A percentile compares a stretch with the other conserved stretches of the same genome.
Evolutionary conservation across 2,329 filamentous ascomycete genomes (phyloP).

Genomic region (Aspergillus neotritici): DNA sequence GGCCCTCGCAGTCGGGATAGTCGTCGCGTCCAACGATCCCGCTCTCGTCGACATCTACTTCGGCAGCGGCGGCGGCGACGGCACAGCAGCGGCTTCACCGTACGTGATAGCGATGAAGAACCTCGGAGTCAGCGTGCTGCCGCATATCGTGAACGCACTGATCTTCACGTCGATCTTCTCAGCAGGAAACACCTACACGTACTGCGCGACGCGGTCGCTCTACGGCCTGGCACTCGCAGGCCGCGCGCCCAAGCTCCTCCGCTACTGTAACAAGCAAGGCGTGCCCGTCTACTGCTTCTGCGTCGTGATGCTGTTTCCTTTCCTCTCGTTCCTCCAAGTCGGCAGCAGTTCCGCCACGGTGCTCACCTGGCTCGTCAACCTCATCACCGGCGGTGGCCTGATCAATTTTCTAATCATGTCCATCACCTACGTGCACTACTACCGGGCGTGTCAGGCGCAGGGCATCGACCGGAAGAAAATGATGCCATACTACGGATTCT

Average conservation of each 20-base stretch:
- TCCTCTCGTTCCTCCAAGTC: slow-evolving; percentile 51
- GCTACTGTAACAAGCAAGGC: slow-evolving; percentile 55
- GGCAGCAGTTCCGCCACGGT: slow-evolving; percentile 46
- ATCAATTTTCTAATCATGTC: slow-evolving; percentile 60
- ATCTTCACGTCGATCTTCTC: slow-evolving; percentile 52
- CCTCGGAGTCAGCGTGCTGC: slow-evolving; percentile 49
- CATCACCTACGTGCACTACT: slow-evolving; percentile 56
- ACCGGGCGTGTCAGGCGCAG: slow-evolving; percentile 49
- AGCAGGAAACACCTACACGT: slow-evolving; percentile 53
- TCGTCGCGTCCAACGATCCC: too few species aligned
- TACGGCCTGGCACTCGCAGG: slow-evolving; percentile 52
- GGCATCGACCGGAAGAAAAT: slow-evolving; percentile 48
- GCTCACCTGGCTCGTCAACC: slow-evolving; percentile 51
- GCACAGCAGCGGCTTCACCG: slow-evolving; percentile 51
- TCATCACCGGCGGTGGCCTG: slow-evolving; percentile 51
- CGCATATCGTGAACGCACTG: slow-evolving; percentile 55
- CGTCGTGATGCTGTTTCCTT: slow-evolving; percentile 50
- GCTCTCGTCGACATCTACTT: slow-evolving; percentile 6
- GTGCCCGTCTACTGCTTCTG: slow-evolving; percentile 56
- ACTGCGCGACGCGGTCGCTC: slow-evolving; percentile 49
- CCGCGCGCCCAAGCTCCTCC: slow-evolving; percentile 50
- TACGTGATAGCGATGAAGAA: slow-evolving; percentile 60
- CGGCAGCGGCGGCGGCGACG: slow-evolving; percentile 27
- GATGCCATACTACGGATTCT: slow-evolving; percentile 54
- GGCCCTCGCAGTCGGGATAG: too few species aligned